Evolutionary conservation across 2,329 filamentous ascomycete genomes (phyloP).

Genomic region (Clarireedia monteithiana): DNA sequence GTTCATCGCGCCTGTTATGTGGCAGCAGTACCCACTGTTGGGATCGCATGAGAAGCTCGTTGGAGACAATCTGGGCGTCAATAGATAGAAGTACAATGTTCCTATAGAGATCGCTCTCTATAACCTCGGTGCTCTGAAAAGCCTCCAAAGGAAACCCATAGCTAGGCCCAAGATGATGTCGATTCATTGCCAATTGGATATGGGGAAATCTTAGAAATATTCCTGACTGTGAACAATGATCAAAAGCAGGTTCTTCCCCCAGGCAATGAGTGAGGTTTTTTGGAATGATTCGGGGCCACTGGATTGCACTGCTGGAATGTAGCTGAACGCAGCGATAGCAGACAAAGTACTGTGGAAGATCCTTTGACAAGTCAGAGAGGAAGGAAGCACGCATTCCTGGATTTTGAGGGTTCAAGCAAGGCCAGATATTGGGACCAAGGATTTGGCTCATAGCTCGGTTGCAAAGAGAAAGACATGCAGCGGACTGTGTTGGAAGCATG

Average conservation of each 20-base stretch:
- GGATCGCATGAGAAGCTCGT: slow-evolving; percentile 12
- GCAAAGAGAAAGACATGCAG: not conserved
- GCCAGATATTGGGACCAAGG: not conserved
- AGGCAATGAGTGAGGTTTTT: not conserved
- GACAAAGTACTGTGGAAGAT: slow-evolving; percentile 5
- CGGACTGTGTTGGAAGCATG: not conserved
- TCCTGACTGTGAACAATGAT: not conserved
- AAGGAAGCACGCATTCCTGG: not conserved
- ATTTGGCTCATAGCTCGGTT: not conserved
- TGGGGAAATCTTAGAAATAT: not conserved
- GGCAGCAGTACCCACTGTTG: slow-evolving; percentile 16
- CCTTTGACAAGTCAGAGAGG: slow-evolving; percentile 2
- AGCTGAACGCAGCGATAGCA: not conserved
- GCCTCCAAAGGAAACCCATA: not conserved
- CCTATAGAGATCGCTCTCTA: not conserved
- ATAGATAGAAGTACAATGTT: not conserved
- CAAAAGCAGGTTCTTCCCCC: not conserved
- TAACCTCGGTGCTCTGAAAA: not conserved
- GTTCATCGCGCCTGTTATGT: slow-evolving; percentile 8
- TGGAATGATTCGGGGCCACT: not conserved
- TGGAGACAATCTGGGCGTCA: slow-evolving; percentile 1
- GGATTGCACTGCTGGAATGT: not conserved
- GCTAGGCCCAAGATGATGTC: not conserved
- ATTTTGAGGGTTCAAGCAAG: not conserved
- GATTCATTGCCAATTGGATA: not conserved